Evolutionary conservation across 2,329 filamentous ascomycete species (phyloP).

Genomic region (Colletotrichum echinochloae): DNA sequence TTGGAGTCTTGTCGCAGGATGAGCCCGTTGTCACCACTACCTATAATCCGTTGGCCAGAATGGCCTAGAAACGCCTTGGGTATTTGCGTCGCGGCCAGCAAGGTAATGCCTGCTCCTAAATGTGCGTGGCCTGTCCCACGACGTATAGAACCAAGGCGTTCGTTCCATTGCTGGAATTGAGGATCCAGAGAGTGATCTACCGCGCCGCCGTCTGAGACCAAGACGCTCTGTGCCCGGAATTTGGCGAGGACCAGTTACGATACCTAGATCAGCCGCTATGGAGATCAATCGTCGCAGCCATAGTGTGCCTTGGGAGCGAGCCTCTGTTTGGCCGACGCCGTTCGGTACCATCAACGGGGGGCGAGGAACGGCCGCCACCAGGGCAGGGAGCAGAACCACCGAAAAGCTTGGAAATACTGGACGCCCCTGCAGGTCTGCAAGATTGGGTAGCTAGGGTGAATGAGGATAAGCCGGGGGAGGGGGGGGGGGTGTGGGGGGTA

Average conservation of each 20-base stretch:
- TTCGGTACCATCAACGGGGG: conserved; percentile 31
- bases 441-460: conserved; percentile 30
- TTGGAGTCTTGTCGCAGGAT: conserved; percentile 39
- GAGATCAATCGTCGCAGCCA: not conserved
- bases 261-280: conserved; percentile 1
- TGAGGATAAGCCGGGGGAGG: conserved; percentile 24
- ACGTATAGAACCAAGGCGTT: not conserved
- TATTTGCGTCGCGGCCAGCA: conserved; percentile 22
- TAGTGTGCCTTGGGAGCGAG: conserved; percentile 6
- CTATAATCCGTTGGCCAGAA: conserved; percentile 12
- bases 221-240: conserved; percentile 11
- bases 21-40: conserved; percentile 21
- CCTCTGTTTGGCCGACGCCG: conserved; percentile 27
- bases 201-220: conserved; percentile 16
- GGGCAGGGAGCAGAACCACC: conserved; percentile 12
- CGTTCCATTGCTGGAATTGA: not conserved
- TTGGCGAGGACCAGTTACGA: conserved; percentile 1
- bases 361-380: conserved; percentile 34
- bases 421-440: conserved; percentile 32
- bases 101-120: conserved; percentile 17
- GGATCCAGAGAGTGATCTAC: conserved; percentile 10
- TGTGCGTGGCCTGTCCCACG: not conserved
- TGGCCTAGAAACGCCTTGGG: not conserved
- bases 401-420: conserved; percentile 22
- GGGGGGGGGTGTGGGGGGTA: no score